phyloP scores from a whole-genome alignment of 1,284 basidiomycete genomes.

The Fistulina hepatica region DNA sequence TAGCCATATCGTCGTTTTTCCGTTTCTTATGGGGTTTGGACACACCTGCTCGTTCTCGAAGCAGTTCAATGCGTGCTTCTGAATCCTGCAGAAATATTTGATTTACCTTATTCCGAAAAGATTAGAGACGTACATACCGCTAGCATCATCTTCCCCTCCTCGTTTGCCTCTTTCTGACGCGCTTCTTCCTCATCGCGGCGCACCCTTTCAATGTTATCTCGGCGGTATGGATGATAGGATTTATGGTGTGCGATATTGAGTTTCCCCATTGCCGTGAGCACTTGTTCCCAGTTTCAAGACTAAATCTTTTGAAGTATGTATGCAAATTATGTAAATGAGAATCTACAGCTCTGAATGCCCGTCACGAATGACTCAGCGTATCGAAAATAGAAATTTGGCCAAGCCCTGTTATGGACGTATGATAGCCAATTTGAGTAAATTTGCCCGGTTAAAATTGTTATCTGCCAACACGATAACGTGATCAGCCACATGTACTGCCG shows the following conservation, averaged over 20 bases:
- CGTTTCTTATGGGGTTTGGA: slow-evolving; percentile 26
- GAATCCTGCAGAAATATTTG: slow-evolving; percentile 44
- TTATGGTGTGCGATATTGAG: slow-evolving; percentile 85
- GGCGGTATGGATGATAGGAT: slow-evolving; percentile 77
- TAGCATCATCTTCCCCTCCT: slow-evolving; percentile 59
- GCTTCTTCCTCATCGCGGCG: slow-evolving; percentile 73
- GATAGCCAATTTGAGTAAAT: too few relatives aligned
- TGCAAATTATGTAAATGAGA: too few relatives aligned
- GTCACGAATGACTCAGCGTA: too few relatives aligned
- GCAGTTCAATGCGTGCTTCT: slow-evolving; percentile 60
- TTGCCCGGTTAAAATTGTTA: too few relatives aligned
- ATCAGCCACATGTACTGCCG: too few relatives aligned
- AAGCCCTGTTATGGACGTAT: too few relatives aligned
- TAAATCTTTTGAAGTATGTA: too few relatives aligned
- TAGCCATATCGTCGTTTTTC: slow-evolving; percentile 31
- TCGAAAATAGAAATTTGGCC: too few relatives aligned
- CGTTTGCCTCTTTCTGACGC: slow-evolving; percentile 46
- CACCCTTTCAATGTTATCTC: slow-evolving; percentile 77
- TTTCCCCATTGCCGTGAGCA: slow-evolving; percentile 55
- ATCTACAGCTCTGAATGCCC: too few relatives aligned
- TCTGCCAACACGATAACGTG: too few relatives aligned
- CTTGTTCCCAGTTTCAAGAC: too few relatives aligned
- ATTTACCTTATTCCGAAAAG: too few relatives aligned
- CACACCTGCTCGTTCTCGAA: slow-evolving; percentile 50
- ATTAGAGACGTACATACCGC: slow-evolving; percentile 37